phyloP scores from a whole-genome alignment of 495 filamentous ascomycete genomes.

The Lasiosphaeria ovina region DNA sequence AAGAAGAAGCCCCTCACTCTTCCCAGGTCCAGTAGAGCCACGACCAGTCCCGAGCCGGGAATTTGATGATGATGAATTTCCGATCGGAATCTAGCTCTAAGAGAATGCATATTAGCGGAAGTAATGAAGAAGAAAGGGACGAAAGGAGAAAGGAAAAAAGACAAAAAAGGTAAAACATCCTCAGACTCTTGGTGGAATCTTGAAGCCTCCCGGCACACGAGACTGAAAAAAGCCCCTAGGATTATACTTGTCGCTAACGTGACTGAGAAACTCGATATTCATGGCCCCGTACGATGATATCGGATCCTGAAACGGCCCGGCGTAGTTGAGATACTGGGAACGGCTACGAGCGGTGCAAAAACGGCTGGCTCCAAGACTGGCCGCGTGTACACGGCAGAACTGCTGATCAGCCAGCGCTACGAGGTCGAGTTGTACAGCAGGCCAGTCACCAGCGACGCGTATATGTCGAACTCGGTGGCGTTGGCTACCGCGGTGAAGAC shows the following conservation, averaged over 20 bases:
- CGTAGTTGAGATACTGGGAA: conserved; percentile 30
- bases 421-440: conserved; percentile 20
- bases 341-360: conserved; percentile 4
- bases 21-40: no score
- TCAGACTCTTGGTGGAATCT: conserved; percentile 15
- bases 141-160: no score
- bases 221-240: conserved; percentile 16
- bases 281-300: conserved; percentile 24
- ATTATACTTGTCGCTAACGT: not conserved
- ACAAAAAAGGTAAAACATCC: no score
- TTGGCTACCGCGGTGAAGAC: conserved; percentile 16
- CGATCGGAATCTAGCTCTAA: no score
- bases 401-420: no score
- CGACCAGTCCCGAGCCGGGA: no score
- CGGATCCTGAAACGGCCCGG: conserved; percentile 23
- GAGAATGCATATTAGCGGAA: no score
- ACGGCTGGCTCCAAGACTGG: conserved; percentile 13
- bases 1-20: no score
- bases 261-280: conserved; percentile 5
- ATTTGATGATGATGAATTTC: no score
- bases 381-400: conserved; percentile 19
- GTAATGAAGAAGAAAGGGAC: no score
- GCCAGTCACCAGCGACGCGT: conserved; percentile 19
- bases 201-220: conserved; percentile 27
- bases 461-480: conserved; percentile 19